Evolutionary conservation across 1,139 yeast species (phyloP).

Genomic region (Hanseniaspora sp.): DNA sequence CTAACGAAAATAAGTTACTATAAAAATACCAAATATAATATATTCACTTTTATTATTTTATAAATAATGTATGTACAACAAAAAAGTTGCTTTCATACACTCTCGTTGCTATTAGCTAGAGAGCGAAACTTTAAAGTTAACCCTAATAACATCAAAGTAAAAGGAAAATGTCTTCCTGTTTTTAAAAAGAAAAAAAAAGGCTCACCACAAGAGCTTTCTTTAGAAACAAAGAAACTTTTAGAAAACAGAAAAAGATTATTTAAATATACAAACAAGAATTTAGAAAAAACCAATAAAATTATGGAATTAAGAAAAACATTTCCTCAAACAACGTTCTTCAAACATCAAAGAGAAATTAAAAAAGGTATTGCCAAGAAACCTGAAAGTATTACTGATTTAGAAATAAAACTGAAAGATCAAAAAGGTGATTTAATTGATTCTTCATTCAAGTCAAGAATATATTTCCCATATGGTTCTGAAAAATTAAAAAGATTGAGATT

Average conservation of each 20-base stretch:
- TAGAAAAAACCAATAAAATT: slow-evolving; percentile 18
- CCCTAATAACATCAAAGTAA: not conserved
- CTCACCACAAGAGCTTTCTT: not conserved
- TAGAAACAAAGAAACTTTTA: not conserved
- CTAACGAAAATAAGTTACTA: no score
- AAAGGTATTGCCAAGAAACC: not conserved
- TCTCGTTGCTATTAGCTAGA: not conserved
- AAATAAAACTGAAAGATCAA: not conserved
- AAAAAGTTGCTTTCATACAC: not conserved
- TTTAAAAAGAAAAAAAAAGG: not conserved
- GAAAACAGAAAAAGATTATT: not conserved
- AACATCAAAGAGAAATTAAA: not conserved
- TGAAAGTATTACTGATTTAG: not conserved
- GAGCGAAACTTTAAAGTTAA: not conserved
- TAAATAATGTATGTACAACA: not conserved
- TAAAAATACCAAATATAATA: no score
- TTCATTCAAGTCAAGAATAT: not conserved
- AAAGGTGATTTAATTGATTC: not conserved
- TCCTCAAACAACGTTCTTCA: not conserved
- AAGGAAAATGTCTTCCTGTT: not conserved
- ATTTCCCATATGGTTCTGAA: slow-evolving; percentile 2
- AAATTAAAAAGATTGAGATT: slow-evolving; percentile 2
- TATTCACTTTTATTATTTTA: no score
- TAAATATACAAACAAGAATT: slow-evolving; percentile 15
- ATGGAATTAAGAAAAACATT: not conserved